A percentile compares a stretch with the other conserved stretches of the same genome.
phyloP scores from a whole-genome alignment of 441 rosid genomes.

The Kokia cookei region DNA sequence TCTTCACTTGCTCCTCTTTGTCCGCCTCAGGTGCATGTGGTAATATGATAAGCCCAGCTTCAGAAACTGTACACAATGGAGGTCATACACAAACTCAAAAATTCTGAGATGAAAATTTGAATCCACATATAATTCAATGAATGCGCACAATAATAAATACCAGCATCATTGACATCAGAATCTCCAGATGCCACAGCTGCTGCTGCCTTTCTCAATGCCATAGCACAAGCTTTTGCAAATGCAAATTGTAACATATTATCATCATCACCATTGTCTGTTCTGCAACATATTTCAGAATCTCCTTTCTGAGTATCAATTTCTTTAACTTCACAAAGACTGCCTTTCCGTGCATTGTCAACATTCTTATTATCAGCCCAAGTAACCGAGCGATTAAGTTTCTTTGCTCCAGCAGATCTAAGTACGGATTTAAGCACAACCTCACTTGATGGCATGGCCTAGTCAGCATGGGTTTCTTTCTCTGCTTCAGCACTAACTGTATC shows the following conservation, averaged over 20 bases:
- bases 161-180: constrained; percentile 44
- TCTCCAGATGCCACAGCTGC: constrained; percentile 67
- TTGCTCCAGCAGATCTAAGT: constrained; percentile 51
- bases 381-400: constrained; percentile 46
- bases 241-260: constrained; percentile 30
- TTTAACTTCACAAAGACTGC: constrained; percentile 45
- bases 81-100: background rate
- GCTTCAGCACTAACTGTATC: constrained; percentile 8
- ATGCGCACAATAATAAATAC: constrained; percentile 28
- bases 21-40: constrained; percentile 38
- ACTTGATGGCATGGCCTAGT: constrained; percentile 20
- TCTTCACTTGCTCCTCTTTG: constrained; percentile 27
- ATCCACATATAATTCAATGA: background rate
- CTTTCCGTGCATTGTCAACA: constrained; percentile 22
- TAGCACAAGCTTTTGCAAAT: constrained; percentile 79
- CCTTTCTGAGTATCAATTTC: constrained; percentile 24
- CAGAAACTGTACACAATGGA: constrained; percentile 36
- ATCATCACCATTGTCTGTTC: constrained; percentile 23
- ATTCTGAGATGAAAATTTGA: constrained; percentile 1
- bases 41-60: constrained; percentile 70
- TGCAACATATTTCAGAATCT: constrained; percentile 12
- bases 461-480: constrained; percentile 19
- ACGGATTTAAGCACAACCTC: constrained; percentile 50
- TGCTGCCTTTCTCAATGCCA: constrained; percentile 73
- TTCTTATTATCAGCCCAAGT: constrained; percentile 70